Evolutionary conservation across 1,284 basidiomycete species (phyloP).

Genomic region (Tilletia horrida): DNA sequence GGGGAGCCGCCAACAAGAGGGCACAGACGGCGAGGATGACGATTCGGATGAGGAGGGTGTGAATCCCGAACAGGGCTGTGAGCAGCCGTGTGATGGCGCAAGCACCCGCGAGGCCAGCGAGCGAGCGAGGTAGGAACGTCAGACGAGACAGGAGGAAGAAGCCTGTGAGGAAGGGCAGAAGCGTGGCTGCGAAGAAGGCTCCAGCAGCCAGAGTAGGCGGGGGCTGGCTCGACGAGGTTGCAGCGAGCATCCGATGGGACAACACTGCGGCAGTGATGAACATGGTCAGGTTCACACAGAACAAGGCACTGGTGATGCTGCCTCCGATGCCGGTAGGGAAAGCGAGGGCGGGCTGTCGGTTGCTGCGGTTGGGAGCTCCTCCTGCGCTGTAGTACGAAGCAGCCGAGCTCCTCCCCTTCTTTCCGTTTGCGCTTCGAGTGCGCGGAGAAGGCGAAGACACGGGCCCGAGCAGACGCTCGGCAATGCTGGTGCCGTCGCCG

Average conservation of each 20-base stretch:
- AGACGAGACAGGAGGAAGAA: conserved; percentile 35
- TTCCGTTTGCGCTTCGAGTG: conserved; percentile 1
- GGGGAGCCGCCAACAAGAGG: conserved; percentile 36
- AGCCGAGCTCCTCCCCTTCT: not conserved
- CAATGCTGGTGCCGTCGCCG: conserved; percentile 1
- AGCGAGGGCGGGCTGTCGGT: conserved; percentile 18
- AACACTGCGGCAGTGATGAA: conserved; percentile 35
- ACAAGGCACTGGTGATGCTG: conserved; percentile 37
- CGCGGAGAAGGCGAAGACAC: not conserved
- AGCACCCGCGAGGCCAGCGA: conserved; percentile 34
- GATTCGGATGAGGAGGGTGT: conserved; percentile 39
- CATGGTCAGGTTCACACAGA: conserved; percentile 34
- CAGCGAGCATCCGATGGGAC: conserved; percentile 15
- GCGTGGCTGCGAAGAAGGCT: conserved; percentile 37
- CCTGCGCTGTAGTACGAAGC: not conserved
- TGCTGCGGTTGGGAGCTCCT: not conserved
- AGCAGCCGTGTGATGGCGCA: conserved; percentile 35
- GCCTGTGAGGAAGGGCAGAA: conserved; percentile 38
- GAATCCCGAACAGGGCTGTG: conserved; percentile 46
- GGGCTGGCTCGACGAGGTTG: not conserved
- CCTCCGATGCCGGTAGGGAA: conserved; percentile 42
- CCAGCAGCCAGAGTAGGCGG: conserved; percentile 26
- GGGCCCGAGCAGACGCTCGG: not conserved
- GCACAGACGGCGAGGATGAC: conserved; percentile 35
- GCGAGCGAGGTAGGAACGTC: conserved; percentile 26